Percentiles rank a stretch among this genome's conserved stretches.
These are phyloP conservation scores for Gentiana macrophylla DNA, from an alignment of 257 asterid species.

Conservation along the genomic window DNA sequence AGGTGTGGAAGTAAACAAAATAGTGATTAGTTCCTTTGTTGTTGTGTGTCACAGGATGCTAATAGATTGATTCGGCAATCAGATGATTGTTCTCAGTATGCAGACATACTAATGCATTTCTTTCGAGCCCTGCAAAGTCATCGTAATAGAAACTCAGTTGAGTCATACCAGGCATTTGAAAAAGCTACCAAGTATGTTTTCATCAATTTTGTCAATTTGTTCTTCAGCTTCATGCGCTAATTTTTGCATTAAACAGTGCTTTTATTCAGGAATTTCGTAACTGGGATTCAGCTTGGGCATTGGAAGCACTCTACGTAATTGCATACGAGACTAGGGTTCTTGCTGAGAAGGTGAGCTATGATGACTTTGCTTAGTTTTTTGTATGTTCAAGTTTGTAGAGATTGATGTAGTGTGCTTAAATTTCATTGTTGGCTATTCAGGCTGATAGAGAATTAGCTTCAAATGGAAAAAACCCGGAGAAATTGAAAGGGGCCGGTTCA, in stretches of 20 bases:
- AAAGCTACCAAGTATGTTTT: conserved; percentile 80
- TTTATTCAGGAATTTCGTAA: conserved; percentile 94
- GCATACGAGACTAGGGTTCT: conserved; percentile 87
- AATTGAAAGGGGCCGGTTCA: conserved; percentile 91
- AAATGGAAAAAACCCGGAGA: conserved; percentile 77
- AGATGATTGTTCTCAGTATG: conserved; percentile 60
- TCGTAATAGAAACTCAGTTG: conserved; percentile 54
- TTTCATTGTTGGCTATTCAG: conserved; percentile 35
- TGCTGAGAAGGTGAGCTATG: conserved; percentile 71
- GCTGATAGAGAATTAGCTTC: conserved; percentile 89
- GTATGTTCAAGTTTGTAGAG: not conserved
- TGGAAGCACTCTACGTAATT: conserved; percentile 74
- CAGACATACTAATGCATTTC: conserved; percentile 61
- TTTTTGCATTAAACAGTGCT: conserved; percentile 53
- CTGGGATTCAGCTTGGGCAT: conserved; percentile 97
- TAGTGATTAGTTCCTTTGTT: not conserved
- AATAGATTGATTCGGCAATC: conserved; percentile 70
- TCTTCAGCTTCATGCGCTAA: conserved; percentile 23
- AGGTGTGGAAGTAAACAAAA: too few relatives aligned
- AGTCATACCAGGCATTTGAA: conserved; percentile 73
- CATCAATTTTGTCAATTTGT: conserved; percentile 7
- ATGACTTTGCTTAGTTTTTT: conserved; percentile 1
- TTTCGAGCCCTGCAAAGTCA: conserved; percentile 83
- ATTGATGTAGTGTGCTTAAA: conserved; percentile 13
- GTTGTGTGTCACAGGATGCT: conserved; percentile 54